Base-by-base conservation (phyloP, 148 eudicot species). In the Oxyria digyna region DNA sequence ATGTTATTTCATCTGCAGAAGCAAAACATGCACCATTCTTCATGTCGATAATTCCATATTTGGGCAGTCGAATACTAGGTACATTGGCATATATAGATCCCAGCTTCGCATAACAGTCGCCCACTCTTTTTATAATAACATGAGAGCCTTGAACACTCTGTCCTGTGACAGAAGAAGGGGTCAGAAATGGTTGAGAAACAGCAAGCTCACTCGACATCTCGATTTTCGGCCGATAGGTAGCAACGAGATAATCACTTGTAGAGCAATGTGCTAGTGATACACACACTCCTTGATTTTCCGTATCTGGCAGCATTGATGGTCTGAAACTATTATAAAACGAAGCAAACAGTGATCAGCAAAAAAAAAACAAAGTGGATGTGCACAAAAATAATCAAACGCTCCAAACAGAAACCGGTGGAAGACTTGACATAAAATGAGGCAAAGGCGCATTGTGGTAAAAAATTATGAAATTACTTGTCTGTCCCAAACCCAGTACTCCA, bases 171-270 rank as follows among this genome's bases (percentile, higher is more conserved):
- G 81, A 65, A 2, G 78, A 69, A 49, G 80, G 78, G 43, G 80
- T 72, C 40, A 74, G 85, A 43, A 74, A 73, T 27, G 71, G 62
- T 78, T 88, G 98, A 72, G 92, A 78, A 74, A 67, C 70, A 65
- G 64, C 33, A 45, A 23, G 15, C 42, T 69, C 77, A 55, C 76
- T 71, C 18, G 71, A 63, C 66, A 75, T 68, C 77, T 83, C 87
- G 72, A 93, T 76, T 80, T 85, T 88, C n/a, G 98, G 96, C 38
- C 98, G 92, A 68, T 77, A 94, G 21, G 97, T 81, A 42, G 92
- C 87, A 69, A 89, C 89, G 18, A 88, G 78, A 52, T 94, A 52
- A 42, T 81, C 82, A 75, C 74, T 76, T 43, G 59, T 50, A 13
- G 79, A 80, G 75, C 85, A 74, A 73, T 77, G 83, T 69, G 98